Base-by-base conservation (phyloP, 177 flowering plant species). In the Vitis hybrid region DNA sequence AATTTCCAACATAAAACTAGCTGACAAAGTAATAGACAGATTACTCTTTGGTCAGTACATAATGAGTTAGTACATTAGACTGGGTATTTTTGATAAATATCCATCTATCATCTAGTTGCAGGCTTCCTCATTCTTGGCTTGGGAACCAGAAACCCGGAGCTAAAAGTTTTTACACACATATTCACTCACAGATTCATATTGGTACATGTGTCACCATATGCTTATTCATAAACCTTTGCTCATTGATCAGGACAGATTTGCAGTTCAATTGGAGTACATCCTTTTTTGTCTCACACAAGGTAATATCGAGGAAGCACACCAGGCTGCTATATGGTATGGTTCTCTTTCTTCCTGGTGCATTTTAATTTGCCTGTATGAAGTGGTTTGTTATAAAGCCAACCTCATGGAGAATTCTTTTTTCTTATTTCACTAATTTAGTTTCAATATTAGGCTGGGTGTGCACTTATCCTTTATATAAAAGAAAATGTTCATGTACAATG, bases 221-320 rank as follows among this genome's bases (percentile, higher is more conserved):
- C 58, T 11, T 35, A n/a, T 18, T 49, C 17, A 61, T 61, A 32
- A 1, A n/a, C 59, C 17, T 53, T 58, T 71, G 11, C 24, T 63
- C 57, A 21, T 70, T 72, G 54, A 35, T 61, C 88, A 90, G 94
- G 84, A 81, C 57, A 84, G 83, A 27, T 77, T 73, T 74, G 63
- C 65, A 32, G 82, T 88, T 68, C 82, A 81, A 54, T 61, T 83
- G 74, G 91, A 88, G 74, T 80, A 27, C 62, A 81, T 84, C 61
- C 73, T 85, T 65, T 80, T 74, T 65, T 71, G 74, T 73, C 83
- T 90, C 66, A 67, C 61, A 41, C 75, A 66, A 68, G 88, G 89
- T 71, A 68, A 75, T 56, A 20, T 72, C 53, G 75, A 70, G 24
- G 86, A 80, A n/a, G 93, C 90, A 63, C 68, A 76, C 71, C 76